Evolutionary conservation across 139 green algal species (phyloP).

Genomic region (Chlorella sp.): DNA sequence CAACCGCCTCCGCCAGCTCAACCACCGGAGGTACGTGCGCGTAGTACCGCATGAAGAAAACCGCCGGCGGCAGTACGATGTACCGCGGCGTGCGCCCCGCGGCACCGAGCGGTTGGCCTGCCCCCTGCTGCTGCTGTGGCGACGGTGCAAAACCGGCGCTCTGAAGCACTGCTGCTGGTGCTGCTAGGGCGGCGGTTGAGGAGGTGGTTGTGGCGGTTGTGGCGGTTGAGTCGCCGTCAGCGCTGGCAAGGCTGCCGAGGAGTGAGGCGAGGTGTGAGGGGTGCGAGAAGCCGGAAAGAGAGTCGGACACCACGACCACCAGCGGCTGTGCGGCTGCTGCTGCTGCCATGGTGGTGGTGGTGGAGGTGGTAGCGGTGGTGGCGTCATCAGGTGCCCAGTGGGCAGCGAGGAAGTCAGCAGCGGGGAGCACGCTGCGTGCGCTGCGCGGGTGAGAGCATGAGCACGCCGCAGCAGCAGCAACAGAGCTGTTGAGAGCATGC

Average conservation of each 20-base stretch:
- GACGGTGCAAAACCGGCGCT: too few species aligned
- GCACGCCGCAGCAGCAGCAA: constrained; percentile 1
- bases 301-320: constrained; percentile 36
- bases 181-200: too few species aligned
- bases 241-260: background rate
- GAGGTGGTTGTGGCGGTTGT: too few species aligned
- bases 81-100: background rate
- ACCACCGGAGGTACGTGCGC: background rate
- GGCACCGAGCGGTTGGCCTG: too few species aligned
- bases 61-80: background rate
- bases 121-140: too few species aligned
- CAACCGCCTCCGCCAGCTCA: constrained; percentile 14
- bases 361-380: background rate
- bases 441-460: background rate
- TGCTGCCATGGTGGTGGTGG: background rate
- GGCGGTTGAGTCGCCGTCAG: too few species aligned
- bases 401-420: background rate
- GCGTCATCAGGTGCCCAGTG: background rate
- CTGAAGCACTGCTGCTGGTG: too few species aligned
- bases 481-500: too few species aligned
- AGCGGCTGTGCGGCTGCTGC: background rate
- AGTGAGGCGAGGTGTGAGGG: background rate
- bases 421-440: background rate
- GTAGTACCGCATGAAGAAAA: background rate
- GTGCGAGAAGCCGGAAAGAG: background rate